Conservation (phyloP, 176 grass and related monocot species). For the Ampelocalamus luodianensis region DNA sequence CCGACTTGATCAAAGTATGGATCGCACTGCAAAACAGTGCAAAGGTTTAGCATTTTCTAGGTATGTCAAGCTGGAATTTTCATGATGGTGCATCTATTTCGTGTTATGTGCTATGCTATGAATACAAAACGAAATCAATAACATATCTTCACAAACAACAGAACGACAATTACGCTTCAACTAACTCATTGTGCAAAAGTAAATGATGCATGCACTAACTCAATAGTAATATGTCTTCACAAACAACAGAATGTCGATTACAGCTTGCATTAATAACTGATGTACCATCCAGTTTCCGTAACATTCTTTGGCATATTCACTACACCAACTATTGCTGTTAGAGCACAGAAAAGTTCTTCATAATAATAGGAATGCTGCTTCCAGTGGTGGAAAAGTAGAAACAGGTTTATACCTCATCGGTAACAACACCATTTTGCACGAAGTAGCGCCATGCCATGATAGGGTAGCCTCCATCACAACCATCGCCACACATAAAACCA, state of each 20-base stretch:
- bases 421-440: conserved; percentile 84
- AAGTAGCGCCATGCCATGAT: conserved; percentile 86
- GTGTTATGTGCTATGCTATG: neutral
- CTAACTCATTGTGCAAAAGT: neutral
- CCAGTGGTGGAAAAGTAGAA: conserved; percentile 13
- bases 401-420: conserved; percentile 70
- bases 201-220: neutral
- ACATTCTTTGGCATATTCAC: neutral
- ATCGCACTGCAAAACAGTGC: conserved; percentile 68
- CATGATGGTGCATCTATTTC: neutral
- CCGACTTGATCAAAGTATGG: conserved; percentile 89
- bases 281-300: neutral
- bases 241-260: neutral
- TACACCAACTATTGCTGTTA: neutral
- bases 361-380: neutral
- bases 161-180: neutral
- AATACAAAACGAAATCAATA: neutral
- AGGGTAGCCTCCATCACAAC: conserved; percentile 95
- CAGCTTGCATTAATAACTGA: neutral
- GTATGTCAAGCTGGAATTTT: conserved; percentile 31
- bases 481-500: conserved; percentile 93
- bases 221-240: neutral
- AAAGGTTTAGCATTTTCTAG: conserved; percentile 9
- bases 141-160: neutral
- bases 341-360: neutral